Evolutionary conservation across 148 eudicot genomes (phyloP).

Genomic region (Camellia granthamiana): DNA sequence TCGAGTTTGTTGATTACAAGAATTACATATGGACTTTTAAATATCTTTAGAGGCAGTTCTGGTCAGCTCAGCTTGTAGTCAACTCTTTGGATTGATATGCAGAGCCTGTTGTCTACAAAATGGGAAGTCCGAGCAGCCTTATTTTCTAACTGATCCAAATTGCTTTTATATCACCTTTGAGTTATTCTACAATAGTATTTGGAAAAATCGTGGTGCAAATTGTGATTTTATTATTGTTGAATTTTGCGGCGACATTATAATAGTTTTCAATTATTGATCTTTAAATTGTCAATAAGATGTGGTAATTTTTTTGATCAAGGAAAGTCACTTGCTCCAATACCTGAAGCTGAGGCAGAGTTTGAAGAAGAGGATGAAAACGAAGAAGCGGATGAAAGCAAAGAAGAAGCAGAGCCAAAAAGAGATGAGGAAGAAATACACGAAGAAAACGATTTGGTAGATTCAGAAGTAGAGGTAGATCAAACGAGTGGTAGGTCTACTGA

Average conservation of each 20-base stretch:
- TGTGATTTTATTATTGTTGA: neutral
- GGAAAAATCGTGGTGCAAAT: neutral
- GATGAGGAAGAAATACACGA: conserved; percentile 26
- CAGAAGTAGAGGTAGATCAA: conserved; percentile 7
- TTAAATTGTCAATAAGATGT: conserved; percentile 19
- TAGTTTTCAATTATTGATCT: neutral
- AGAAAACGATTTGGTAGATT: conserved; percentile 16
- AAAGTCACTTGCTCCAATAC: conserved; percentile 90
- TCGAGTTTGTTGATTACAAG: neutral
- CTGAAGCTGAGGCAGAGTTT: conserved; percentile 51
- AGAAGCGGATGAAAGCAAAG: conserved; percentile 26
- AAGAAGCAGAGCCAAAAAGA: neutral
- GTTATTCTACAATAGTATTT: neutral
- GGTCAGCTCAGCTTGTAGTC: neutral
- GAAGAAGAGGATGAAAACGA: conserved; percentile 37
- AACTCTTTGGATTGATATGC: conserved; percentile 3
- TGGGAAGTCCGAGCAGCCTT: neutral
- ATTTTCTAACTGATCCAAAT: neutral
- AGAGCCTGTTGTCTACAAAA: neutral
- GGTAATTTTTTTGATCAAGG: conserved; percentile 48
- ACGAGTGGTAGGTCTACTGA: conserved; percentile 11
- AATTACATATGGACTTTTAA: neutral
- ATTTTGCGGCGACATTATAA: neutral
- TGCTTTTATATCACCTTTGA: neutral
- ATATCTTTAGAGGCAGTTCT: neutral